Conservation (phyloP, 129 eudicot genomes). For the Helianthus tuberosus region DNA sequence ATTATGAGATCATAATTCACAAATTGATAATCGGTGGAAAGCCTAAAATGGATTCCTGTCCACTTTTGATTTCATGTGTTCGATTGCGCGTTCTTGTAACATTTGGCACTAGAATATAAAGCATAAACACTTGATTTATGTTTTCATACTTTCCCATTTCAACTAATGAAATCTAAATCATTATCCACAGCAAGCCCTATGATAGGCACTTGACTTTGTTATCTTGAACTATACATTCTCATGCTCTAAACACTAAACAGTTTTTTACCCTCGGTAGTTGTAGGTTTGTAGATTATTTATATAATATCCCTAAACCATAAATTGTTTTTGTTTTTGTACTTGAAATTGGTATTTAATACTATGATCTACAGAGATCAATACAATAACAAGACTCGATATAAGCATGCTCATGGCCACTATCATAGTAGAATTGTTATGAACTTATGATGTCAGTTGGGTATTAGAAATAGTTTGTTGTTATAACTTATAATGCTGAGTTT, state of each 20-base stretch:
- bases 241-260: background rate
- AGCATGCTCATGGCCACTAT: slow-evolving; percentile 1
- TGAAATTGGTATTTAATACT: background rate
- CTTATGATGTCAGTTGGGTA: background rate
- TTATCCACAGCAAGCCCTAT: background rate
- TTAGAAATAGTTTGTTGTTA: background rate
- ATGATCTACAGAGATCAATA: background rate
- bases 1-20: background rate
- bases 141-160: background rate
- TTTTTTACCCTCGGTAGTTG: background rate
- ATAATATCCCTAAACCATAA: background rate
- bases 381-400: background rate
- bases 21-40: background rate
- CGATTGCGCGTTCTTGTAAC: background rate
- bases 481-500: background rate
- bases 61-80: background rate
- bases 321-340: background rate
- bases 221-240: background rate
- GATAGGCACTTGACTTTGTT: background rate
- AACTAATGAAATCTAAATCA: slow-evolving; percentile 2
- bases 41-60: background rate
- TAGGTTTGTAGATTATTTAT: background rate
- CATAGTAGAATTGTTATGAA: background rate
- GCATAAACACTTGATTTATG: background rate
- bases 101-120: background rate